Conservation (phyloP, 2,329 filamentous ascomycete species). For the Ophidiomyces ophidiicola region DNA sequence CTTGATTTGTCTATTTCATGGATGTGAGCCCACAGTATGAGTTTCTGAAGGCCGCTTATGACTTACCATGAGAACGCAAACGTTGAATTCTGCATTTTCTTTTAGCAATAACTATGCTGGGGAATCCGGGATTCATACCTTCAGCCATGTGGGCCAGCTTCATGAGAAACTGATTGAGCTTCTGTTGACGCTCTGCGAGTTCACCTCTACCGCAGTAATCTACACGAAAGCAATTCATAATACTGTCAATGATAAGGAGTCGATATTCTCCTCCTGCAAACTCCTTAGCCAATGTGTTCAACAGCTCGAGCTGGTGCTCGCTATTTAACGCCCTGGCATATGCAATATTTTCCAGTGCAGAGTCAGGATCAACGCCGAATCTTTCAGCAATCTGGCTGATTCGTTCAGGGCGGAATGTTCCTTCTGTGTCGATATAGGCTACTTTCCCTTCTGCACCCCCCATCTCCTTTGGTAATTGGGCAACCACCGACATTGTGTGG, state of each 20-base stretch:
- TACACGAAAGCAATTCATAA: conserved; percentile 57
- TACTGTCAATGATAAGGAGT: conserved; percentile 56
- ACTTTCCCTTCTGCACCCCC: conserved; percentile 58
- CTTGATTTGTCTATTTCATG: conserved; percentile 50
- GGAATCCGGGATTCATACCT: conserved; percentile 35
- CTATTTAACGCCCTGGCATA: conserved; percentile 54
- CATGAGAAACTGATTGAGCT: conserved; percentile 52
- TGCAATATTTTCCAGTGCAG: conserved; percentile 54
- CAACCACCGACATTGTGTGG: conserved; percentile 56
- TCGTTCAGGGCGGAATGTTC: conserved; percentile 55
- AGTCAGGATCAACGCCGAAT: conserved; percentile 48
- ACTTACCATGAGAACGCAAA: conserved; percentile 49
- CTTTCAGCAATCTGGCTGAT: conserved; percentile 56
- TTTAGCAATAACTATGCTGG: conserved; percentile 12
- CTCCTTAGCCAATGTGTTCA: conserved; percentile 49
- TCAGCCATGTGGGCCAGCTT: conserved; percentile 54
- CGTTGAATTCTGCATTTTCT: conserved; percentile 48
- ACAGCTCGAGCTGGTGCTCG: conserved; percentile 52
- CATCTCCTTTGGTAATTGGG: conserved; percentile 45
- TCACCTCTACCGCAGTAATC: conserved; percentile 57
- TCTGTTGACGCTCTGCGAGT: conserved; percentile 56
- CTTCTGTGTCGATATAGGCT: conserved; percentile 56
- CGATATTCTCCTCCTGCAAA: conserved; percentile 54
- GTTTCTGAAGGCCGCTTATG: background rate
- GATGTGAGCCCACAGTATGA: background rate